A percentile compares a stretch with the other conserved stretches of the same genome.
These are phyloP conservation scores for Solanum sejunctum DNA, from an alignment of 257 asterid species.

Conservation along the genomic window DNA sequence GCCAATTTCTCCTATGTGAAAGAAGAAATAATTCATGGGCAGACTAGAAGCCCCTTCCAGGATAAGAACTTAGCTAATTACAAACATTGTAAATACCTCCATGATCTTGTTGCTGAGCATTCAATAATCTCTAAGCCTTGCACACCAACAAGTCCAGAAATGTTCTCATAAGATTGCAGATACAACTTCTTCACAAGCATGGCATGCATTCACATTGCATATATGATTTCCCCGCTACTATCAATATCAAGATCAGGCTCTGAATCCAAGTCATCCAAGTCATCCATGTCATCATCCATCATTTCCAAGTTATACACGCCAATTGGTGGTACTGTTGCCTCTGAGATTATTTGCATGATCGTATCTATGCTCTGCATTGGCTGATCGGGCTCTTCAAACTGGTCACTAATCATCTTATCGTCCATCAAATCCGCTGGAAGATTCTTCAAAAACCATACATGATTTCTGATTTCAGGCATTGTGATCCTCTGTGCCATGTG, in stretches of 20 bases:
- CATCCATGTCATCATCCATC: constrained; percentile 88
- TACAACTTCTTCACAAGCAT: not conserved
- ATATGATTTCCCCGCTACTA: constrained; percentile 94
- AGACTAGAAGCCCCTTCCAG: not conserved
- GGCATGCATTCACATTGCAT: constrained; percentile 45
- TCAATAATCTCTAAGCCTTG: not conserved
- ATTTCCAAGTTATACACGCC: constrained; percentile 56
- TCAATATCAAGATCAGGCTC: constrained; percentile 89
- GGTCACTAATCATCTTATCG: constrained; percentile 41
- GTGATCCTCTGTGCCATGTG: constrained; percentile 58
- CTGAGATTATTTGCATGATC: constrained; percentile 85
- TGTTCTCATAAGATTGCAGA: not conserved
- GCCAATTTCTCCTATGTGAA: not conserved
- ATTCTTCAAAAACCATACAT: constrained; percentile 74
- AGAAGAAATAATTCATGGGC: not conserved
- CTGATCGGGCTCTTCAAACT: constrained; percentile 77
- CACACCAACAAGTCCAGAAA: not conserved
- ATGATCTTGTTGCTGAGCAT: not conserved
- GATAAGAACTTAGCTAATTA: not conserved
- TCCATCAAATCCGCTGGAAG: constrained; percentile 89
- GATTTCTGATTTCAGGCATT: constrained; percentile 62
- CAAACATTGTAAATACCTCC: not conserved
- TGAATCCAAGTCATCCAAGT: constrained; percentile 78
- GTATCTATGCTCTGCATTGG: constrained; percentile 82
- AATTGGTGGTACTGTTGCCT: constrained; percentile 85